Base-by-base conservation (phyloP, 106 monocot species). In the Apostasia ramifera region DNA sequence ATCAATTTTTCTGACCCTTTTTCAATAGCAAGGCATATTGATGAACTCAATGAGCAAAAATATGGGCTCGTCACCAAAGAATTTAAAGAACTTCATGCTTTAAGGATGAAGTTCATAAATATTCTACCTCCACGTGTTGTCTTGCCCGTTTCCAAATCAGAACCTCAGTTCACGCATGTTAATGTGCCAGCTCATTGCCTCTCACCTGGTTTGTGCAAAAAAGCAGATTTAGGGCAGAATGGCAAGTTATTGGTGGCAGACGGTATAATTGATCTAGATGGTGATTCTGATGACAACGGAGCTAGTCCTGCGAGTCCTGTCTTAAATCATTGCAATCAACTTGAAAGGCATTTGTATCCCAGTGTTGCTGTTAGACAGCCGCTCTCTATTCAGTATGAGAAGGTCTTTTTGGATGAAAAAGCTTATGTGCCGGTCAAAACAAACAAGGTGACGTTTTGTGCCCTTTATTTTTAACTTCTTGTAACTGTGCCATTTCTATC, bases 261-360 rank as follows among this genome's bases (percentile, higher is more conserved):
- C 7, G 48, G 43, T 65, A 48, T 65, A 13, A 65, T 65, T 8
- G 48, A 65, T 8, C 13, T 65, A 37, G 65, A 65, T 65, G 48
- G 65, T 48, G 65, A 65, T 65, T 65, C 65, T 65, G 65, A 65
- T 65, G 65, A 15, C 37, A 48, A 65, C 48, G 47, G 47, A 47
- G n/a, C 43, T 7, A 65, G 12, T 48, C 48, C 65, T 65, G n/a
- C 43, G 26, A 65, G 12, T 48, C 48, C 65, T 2, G 48, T 48
- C 26, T 48, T 48, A 6, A 37, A 7, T 13, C 47, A 65, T 46
- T 65, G 26, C 26, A 26, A 47, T 65, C 46, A 65, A 65, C 26
- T 8, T 49, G 65, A 65, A 48, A 65, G n/a, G 48, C 65, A 47
- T 1, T 48, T 65, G 9, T 48, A 48, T 65, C 26, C 65, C 26